Evolutionary conservation across 2,329 filamentous ascomycete species (phyloP), one percentile per base, ranked within the genome.

Genomic region (Verruconis gallopava): DNA sequence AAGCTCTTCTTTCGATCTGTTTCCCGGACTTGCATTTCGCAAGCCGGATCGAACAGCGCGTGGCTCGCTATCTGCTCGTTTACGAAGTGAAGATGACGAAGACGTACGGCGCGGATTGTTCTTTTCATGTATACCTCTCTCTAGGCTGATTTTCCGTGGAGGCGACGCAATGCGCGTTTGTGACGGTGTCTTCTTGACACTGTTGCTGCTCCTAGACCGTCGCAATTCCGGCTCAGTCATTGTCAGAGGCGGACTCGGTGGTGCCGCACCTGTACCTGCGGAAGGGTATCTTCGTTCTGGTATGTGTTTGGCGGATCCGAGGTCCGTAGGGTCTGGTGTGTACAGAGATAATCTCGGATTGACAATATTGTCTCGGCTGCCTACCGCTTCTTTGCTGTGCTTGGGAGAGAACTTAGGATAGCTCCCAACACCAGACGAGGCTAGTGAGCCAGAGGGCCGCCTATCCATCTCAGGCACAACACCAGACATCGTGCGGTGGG

Each of bases 341-440:
- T 60, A 53, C 47, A 52, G 42, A 46, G 52, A 44, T 45, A 54
- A 48, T 38, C 50, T 57, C 18, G 54, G 48, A 40, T 55, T 58
- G 19, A 51, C 47, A 12, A 52, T 37, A 13, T 62, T 58, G 25
- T 65, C 64, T 40, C 58, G 67, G 55, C 75, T 79, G 49, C 75
- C 71, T 42, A 94, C 75, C 35, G 77, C 75, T 64, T 95, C 89
- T 60, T 86, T 91, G 68, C 85, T 93, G 60, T 93, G 85, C 11
- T 82, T 82, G 63, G 93, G 95, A 63, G 83, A 91, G 61, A 93
- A 85, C 9, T 72, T 71, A 2, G 86, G 85, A 56, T 94, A 93
- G 4, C 84, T 80, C 33, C 82, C 51, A 48, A 59, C 52, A 39
- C 59, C 52, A 32, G 62, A 59, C 6, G 53, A 57, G 46, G 55